Percentiles rank a stretch among this genome's conserved stretches.
Conservation (phyloP, 129 eudicot genomes). For the Dittrichia graveolens region DNA sequence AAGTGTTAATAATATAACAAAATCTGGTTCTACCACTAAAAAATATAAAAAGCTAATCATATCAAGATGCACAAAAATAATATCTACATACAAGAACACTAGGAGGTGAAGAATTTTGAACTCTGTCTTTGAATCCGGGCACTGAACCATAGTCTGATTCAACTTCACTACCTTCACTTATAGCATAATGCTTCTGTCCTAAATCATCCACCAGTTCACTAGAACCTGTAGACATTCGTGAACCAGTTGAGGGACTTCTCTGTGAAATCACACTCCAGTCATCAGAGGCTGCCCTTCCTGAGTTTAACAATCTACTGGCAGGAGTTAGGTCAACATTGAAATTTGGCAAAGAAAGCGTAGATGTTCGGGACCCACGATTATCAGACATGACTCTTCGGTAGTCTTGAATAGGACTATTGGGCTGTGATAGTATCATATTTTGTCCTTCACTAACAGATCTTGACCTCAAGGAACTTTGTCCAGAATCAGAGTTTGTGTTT, state of each 20-base stretch:
- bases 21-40: background rate
- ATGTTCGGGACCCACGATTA: conserved; percentile 27
- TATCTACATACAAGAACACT: conserved; percentile 44
- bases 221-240: conserved; percentile 55
- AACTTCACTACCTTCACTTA: conserved; percentile 37
- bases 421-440: conserved; percentile 14
- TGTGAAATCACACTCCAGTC: conserved; percentile 44
- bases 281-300: conserved; percentile 36
- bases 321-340: conserved; percentile 33
- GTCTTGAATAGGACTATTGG: conserved; percentile 22
- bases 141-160: conserved; percentile 21
- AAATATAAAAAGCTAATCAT: conserved; percentile 1
- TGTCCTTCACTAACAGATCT: conserved; percentile 48
- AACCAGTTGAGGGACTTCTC: conserved; percentile 54
- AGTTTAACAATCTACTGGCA: conserved; percentile 26
- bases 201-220: conserved; percentile 47
- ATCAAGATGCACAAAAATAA: background rate
- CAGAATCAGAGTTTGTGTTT: conserved; percentile 43
- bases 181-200: conserved; percentile 20
- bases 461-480: conserved; percentile 41
- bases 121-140: conserved; percentile 30
- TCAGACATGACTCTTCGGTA: conserved; percentile 53
- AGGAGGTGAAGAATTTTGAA: conserved; percentile 39
- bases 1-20: conserved; percentile 14
- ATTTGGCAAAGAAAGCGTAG: conserved; percentile 23